Percentiles rank a stretch among this genome's conserved stretches.
Evolutionary conservation across 1,139 yeast genomes (phyloP).

Genomic region (Blastobotrys petasosporus): DNA sequence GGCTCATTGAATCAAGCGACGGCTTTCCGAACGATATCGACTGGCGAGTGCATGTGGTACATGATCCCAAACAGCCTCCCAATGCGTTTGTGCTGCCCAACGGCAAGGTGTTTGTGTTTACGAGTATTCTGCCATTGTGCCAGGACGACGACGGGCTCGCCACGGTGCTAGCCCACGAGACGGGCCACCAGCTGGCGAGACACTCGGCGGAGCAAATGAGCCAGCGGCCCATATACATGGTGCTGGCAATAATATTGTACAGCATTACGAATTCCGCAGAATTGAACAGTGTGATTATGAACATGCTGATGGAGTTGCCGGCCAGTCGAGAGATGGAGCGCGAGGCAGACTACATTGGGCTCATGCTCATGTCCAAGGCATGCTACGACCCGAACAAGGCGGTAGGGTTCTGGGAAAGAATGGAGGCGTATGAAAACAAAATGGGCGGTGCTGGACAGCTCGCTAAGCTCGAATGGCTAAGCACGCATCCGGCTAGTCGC

Average conservation of each 20-base stretch:
- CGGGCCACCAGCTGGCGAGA: constrained; percentile 89
- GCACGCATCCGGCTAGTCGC: constrained; percentile 86
- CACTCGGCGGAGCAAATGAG: constrained; percentile 77
- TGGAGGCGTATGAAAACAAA: constrained; percentile 54
- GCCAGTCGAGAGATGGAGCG: constrained; percentile 90
- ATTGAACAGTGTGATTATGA: constrained; percentile 51
- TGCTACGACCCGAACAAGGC: constrained; percentile 78
- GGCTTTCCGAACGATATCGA: constrained; percentile 34
- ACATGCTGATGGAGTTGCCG: constrained; percentile 65
- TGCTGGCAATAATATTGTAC: constrained; percentile 46
- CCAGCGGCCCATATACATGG: constrained; percentile 42
- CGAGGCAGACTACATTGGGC: constrained; percentile 92
- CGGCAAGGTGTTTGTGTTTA: constrained; percentile 88
- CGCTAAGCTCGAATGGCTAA: constrained; percentile 51
- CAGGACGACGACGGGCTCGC: constrained; percentile 85
- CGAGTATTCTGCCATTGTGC: constrained; percentile 73
- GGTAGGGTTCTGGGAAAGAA: constrained; percentile 72
- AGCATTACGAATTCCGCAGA: constrained; percentile 47
- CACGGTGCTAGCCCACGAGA: constrained; percentile 86
- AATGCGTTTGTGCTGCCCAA: constrained; percentile 95
- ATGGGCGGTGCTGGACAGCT: constrained; percentile 30
- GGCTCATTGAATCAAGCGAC: constrained; percentile 41
- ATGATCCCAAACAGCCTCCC: constrained; percentile 67
- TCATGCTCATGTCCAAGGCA: constrained; percentile 84
- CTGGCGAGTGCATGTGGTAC: constrained; percentile 81